phyloP scores from a whole-genome alignment of 1,139 yeast species.

The Yamadazyma triangularis region DNA sequence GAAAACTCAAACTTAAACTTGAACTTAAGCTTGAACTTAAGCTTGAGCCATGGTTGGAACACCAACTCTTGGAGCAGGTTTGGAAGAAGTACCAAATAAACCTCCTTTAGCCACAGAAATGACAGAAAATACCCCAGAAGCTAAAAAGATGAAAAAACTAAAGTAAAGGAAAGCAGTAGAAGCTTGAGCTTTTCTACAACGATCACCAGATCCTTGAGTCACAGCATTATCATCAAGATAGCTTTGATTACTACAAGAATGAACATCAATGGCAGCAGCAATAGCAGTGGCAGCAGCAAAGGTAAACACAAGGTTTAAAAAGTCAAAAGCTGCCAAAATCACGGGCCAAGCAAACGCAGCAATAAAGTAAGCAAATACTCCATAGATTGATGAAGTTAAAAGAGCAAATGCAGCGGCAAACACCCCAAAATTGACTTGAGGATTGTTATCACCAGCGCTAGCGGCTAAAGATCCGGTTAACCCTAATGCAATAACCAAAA shows the following conservation, averaged over 20 bases:
- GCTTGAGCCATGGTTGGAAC: no score
- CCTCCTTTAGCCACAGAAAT: constrained; percentile 64
- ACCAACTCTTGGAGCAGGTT: constrained; percentile 63
- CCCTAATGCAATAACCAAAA: constrained; percentile 76
- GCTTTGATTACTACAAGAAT: constrained; percentile 69
- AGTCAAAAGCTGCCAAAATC: constrained; percentile 68
- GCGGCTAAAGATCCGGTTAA: constrained; percentile 82
- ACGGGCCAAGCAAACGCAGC: constrained; percentile 86
- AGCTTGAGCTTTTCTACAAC: constrained; percentile 97
- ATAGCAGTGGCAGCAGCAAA: constrained; percentile 92
- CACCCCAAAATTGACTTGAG: constrained; percentile 84
- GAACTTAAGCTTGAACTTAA: no score
- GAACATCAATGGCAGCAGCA: constrained; percentile 83
- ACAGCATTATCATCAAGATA: constrained; percentile 65
- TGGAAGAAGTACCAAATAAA: constrained; percentile 56
- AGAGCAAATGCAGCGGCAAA: constrained; percentile 86
- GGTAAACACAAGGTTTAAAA: constrained; percentile 84
- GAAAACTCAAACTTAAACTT: no score
- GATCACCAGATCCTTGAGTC: constrained; percentile 67
- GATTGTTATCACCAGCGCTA: constrained; percentile 52
- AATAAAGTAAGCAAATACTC: constrained; percentile 71
- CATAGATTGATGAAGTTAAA: constrained; percentile 75
- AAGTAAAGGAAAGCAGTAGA: constrained; percentile 87
- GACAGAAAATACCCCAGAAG: constrained; percentile 59
- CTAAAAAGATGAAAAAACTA: constrained; percentile 71